phyloP scores from a whole-genome alignment of 805 yeast species.

The Sugiyamaella boreocaroliniensis region DNA sequence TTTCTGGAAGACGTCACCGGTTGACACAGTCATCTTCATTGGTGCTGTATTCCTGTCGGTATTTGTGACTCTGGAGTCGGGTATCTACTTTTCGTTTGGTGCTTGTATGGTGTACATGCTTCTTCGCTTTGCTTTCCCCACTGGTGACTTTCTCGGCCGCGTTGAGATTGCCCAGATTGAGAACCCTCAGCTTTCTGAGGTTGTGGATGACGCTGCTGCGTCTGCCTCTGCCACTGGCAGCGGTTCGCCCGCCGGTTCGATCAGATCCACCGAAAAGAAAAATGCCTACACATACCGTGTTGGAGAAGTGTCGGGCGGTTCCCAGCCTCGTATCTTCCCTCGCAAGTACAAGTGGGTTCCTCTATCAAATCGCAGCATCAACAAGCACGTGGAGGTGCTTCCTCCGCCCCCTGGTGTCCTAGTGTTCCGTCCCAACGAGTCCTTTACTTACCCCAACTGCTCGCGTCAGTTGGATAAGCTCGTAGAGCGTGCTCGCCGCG shows the following conservation, averaged over 20 bases:
- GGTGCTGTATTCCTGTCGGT: conserved; percentile 69
- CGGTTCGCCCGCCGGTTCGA: background rate
- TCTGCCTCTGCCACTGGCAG: background rate
- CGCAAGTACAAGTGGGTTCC: conserved; percentile 31
- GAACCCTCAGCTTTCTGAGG: conserved; percentile 40
- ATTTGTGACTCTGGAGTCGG: conserved; percentile 74
- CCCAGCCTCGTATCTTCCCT: background rate
- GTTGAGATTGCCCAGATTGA: conserved; percentile 65
- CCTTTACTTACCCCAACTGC: conserved; percentile 76
- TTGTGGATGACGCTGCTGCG: background rate
- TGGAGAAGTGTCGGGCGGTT: background rate
- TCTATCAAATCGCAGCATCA: conserved; percentile 39
- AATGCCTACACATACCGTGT: background rate
- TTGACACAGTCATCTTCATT: conserved; percentile 67
- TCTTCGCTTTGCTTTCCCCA: conserved; percentile 71
- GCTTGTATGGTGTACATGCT: conserved; percentile 72
- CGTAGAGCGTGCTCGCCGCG: conserved; percentile 55
- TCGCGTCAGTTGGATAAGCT: conserved; percentile 66
- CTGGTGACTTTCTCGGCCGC: conserved; percentile 76
- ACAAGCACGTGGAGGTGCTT: conserved; percentile 48
- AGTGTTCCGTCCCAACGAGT: conserved; percentile 76
- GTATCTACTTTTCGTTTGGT: conserved; percentile 84
- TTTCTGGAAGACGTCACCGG: conserved; percentile 65
- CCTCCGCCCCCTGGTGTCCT: conserved; percentile 90
- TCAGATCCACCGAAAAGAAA: background rate